These are phyloP conservation scores for Lyophyllum shimeji DNA, from an alignment of 768 basidiomycete genomes.

Conservation along the genomic window DNA sequence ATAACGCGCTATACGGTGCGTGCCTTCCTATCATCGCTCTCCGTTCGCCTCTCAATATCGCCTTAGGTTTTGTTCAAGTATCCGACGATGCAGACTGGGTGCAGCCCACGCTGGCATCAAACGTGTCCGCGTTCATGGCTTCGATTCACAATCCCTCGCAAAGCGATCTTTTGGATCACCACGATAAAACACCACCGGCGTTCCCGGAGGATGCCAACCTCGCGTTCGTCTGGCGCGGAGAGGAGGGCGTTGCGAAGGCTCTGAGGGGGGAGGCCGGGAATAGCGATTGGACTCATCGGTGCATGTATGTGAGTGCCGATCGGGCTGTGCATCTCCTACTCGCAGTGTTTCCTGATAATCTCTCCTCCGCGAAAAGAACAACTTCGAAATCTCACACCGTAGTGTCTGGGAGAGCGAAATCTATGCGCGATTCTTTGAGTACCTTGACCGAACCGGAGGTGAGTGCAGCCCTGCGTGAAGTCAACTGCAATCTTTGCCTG, in stretches of 20 bases:
- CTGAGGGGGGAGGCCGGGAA: constrained; percentile 23
- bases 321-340: no score
- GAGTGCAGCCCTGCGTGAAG: not conserved
- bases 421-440: constrained; percentile 25
- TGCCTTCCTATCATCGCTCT: not conserved
- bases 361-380: constrained; percentile 20
- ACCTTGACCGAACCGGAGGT: constrained; percentile 24
- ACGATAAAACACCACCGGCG: not conserved
- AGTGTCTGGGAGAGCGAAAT: constrained; percentile 26
- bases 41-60: not conserved
- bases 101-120: constrained; percentile 25
- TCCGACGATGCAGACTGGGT: constrained; percentile 25
- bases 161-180: not conserved
- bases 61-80: constrained; percentile 26
- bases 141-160: not conserved
- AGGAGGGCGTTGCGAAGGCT: constrained; percentile 21
- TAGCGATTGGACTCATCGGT: constrained; percentile 24
- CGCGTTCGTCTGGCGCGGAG: constrained; percentile 23
- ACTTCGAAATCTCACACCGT: constrained; percentile 30
- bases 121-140: constrained; percentile 25
- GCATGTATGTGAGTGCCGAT: constrained; percentile 30
- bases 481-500: no score
- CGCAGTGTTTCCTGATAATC: not conserved
- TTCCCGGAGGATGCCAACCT: constrained; percentile 24
- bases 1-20: constrained; percentile 24